phyloP scores from a whole-genome alignment of 352 stramenopile species.

The Peronospora farinosa region DNA sequence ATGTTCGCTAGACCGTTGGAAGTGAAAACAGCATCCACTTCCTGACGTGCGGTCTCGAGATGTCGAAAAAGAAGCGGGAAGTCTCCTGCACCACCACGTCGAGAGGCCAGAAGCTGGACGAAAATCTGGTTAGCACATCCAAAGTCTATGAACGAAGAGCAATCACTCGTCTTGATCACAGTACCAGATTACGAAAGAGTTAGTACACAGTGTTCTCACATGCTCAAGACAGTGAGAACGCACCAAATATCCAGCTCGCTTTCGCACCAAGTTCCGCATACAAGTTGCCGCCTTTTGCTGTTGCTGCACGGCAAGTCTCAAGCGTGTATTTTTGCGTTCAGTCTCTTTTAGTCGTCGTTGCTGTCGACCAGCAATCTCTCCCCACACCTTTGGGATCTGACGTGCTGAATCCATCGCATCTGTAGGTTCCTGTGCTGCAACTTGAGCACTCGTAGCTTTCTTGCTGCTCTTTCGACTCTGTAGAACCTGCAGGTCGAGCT shows the following conservation, averaged over 20 bases:
- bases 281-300: constrained; percentile 23
- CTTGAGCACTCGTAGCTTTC: constrained; percentile 1
- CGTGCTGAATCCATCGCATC: constrained; percentile 9
- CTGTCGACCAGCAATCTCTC: constrained; percentile 29
- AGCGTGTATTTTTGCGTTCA: constrained; percentile 38
- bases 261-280: constrained; percentile 21
- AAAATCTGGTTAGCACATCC: constrained; percentile 19
- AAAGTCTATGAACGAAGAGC: constrained; percentile 21
- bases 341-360: constrained; percentile 27
- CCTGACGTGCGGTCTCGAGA: constrained; percentile 23
- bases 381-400: constrained; percentile 24
- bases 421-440: background rate
- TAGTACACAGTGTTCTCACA: background rate
- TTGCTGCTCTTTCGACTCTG: constrained; percentile 20
- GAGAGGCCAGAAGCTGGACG: constrained; percentile 16
- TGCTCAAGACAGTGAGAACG: background rate
- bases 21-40: constrained; percentile 29
- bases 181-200: no score
- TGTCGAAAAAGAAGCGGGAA: constrained; percentile 28
- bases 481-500: constrained; percentile 48
- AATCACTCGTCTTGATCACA: constrained; percentile 21
- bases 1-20: constrained; percentile 32
- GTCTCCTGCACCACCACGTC: constrained; percentile 18
- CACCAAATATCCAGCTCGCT: constrained; percentile 24
- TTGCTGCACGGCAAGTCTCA: constrained; percentile 38